Evolutionary conservation across 495 filamentous ascomycete species (phyloP).

Genomic region (Xylaria castorea): DNA sequence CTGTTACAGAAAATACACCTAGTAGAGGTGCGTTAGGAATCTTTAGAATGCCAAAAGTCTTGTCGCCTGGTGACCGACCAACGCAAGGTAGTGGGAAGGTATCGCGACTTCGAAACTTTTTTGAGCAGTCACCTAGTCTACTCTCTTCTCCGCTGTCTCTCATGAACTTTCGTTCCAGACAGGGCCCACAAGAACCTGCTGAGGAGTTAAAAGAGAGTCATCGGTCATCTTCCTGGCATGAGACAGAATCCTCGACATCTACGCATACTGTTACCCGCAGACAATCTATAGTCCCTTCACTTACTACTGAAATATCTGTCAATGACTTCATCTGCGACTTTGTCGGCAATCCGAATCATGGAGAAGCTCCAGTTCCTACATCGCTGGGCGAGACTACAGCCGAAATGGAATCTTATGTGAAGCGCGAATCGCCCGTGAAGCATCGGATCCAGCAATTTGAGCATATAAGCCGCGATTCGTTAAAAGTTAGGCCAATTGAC

Average conservation of each 20-base stretch:
- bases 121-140: conserved; percentile 35
- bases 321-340: conserved; percentile 41
- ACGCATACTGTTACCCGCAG: conserved; percentile 29
- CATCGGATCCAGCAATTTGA: conserved; percentile 47
- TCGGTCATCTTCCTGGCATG: conserved; percentile 15
- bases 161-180: conserved; percentile 30
- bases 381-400: not conserved
- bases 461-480: conserved; percentile 29
- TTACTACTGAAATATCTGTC: conserved; percentile 37
- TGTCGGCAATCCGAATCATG: conserved; percentile 20
- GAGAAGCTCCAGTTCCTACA: not conserved
- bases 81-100: conserved; percentile 30
- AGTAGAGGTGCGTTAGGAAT: not conserved
- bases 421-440: conserved; percentile 44
- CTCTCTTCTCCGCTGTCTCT: conserved; percentile 28
- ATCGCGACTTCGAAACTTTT: conserved; percentile 39
- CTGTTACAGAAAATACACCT: not conserved
- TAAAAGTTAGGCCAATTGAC: not conserved
- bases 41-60: not conserved
- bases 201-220: not conserved
- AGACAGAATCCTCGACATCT: conserved; percentile 32
- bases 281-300: conserved; percentile 30
- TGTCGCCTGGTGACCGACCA: not conserved
- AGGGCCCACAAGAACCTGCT: not conserved
- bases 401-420: not conserved